Evolutionary conservation across 805 yeast genomes (phyloP).

Genomic region (Tetrapisispora taiwanensis): DNA sequence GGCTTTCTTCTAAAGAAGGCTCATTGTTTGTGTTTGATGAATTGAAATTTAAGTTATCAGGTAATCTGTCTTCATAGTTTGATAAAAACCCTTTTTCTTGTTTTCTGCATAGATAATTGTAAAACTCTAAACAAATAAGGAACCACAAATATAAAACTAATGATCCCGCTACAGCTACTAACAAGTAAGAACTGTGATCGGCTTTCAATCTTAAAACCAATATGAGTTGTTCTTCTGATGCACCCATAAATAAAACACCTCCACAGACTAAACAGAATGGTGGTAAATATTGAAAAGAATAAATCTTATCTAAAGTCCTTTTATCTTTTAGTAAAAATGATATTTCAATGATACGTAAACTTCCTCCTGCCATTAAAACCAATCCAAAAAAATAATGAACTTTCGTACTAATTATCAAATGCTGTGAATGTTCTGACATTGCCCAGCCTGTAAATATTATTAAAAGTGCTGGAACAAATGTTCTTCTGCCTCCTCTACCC

Average conservation of each 20-base stretch:
- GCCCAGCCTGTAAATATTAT: constrained; percentile 88
- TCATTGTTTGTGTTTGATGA: not conserved
- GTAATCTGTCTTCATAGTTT: constrained; percentile 1
- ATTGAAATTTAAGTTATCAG: not conserved
- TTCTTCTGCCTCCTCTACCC: constrained; percentile 56
- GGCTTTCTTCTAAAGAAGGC: not conserved
- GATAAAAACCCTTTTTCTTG: constrained; percentile 9
- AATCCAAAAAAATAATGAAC: constrained; percentile 83
- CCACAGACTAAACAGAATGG: constrained; percentile 69
- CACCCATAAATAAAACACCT: constrained; percentile 83
- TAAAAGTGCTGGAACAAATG: constrained; percentile 71
- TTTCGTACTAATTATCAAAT: constrained; percentile 65
- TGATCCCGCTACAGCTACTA: constrained; percentile 63
- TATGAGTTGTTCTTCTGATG: constrained; percentile 77
- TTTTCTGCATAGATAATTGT: constrained; percentile 33
- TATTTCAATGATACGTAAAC: constrained; percentile 67
- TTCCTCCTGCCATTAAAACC: constrained; percentile 70
- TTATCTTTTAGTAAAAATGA: constrained; percentile 63
- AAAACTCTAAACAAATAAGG: constrained; percentile 47
- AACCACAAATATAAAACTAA: constrained; percentile 62
- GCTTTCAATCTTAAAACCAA: constrained; percentile 66
- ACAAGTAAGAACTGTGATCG: constrained; percentile 74
- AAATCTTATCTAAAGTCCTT: constrained; percentile 38
- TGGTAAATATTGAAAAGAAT: constrained; percentile 77
- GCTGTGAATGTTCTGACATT: constrained; percentile 84